Conservation (phyloP, 805 yeast species). For the Schwanniomyces polymorphus region DNA sequence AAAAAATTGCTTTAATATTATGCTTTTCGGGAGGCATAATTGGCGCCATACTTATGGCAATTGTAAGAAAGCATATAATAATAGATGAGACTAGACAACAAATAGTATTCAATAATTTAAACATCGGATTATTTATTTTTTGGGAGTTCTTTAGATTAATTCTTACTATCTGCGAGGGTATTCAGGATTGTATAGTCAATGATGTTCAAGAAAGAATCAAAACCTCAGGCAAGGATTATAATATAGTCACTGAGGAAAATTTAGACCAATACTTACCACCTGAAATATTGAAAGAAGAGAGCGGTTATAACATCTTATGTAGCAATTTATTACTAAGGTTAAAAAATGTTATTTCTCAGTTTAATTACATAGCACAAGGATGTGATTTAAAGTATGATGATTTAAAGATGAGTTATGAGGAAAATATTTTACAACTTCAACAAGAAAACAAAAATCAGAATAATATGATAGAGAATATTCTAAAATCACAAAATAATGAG, state of each 20-base stretch:
- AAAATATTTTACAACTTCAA: slow-evolving; percentile 5
- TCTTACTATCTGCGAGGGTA: slow-evolving; percentile 9
- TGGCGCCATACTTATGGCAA: slow-evolving; percentile 26
- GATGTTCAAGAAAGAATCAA: slow-evolving; percentile 3
- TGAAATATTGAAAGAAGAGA: neutral
- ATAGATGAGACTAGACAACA: slow-evolving; percentile 24
- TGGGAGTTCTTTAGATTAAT: slow-evolving; percentile 30
- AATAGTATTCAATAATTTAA: slow-evolving; percentile 35
- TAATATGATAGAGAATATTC: slow-evolving; percentile 8
- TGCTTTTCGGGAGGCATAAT: slow-evolving; percentile 26
- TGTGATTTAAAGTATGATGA: neutral
- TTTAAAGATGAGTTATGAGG: neutral
- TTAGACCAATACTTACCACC: slow-evolving; percentile 5
- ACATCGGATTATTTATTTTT: slow-evolving; percentile 32
- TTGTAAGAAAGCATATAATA: slow-evolving; percentile 23
- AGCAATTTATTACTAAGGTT: neutral
- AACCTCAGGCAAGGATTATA: slow-evolving; percentile 8
- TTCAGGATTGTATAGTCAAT: slow-evolving; percentile 3
- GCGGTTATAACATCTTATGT: neutral
- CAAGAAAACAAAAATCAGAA: slow-evolving; percentile 7
- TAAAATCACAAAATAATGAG: slow-evolving; percentile 8
- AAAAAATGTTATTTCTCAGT: neutral
- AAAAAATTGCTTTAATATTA: slow-evolving; percentile 17
- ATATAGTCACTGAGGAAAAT: slow-evolving; percentile 11
- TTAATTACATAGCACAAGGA: neutral